phyloP scores from a whole-genome alignment of 805 yeast genomes.

The Starmerella vaccinii region DNA sequence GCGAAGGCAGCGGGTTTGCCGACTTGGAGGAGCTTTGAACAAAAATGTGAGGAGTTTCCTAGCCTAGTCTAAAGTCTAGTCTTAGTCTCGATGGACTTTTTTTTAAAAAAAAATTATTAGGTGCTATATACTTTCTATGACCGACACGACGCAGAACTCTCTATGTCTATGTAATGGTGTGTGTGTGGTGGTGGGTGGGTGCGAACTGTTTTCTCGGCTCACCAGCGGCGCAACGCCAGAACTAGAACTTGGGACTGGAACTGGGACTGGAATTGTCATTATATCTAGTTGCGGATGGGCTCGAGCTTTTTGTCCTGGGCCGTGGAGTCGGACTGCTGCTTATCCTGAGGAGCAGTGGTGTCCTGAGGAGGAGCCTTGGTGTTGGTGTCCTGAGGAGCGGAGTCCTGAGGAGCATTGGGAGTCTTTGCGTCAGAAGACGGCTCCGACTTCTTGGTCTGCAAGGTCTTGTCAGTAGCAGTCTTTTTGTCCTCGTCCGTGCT shows the following conservation, averaged over 20 bases:
- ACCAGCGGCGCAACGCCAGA: no score
- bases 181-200: neutral
- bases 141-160: neutral
- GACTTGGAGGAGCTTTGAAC: constrained; percentile 24
- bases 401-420: neutral
- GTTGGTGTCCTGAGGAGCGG: neutral
- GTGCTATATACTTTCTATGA: neutral
- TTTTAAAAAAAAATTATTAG: neutral
- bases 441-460: neutral
- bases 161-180: neutral
- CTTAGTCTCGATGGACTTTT: no score
- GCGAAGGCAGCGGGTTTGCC: constrained; percentile 27
- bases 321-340: neutral
- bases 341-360: neutral
- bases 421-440: neutral
- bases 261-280: no score
- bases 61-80: no score
- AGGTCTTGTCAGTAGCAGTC: neutral
- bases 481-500: neutral
- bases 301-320: neutral
- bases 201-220: no score
- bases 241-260: no score
- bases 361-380: neutral
- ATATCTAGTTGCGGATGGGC: neutral
- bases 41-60: no score